Conservation (phyloP, 2,329 filamentous ascomycete genomes). For the Botrytis deweyae region DNA sequence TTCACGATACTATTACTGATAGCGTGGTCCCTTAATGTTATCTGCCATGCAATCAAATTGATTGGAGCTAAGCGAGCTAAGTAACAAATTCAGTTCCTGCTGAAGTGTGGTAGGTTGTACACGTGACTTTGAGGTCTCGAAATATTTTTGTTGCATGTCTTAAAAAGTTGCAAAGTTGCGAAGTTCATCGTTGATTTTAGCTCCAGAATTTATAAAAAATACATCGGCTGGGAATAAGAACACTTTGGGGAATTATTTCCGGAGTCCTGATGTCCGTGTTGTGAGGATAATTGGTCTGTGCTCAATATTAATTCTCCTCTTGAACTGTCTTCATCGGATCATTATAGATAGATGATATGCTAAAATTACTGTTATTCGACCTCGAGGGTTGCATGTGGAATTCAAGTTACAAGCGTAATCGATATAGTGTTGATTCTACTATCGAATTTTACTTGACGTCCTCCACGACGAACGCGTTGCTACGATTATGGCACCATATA, state of each 20-base stretch:
- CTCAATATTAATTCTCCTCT: neutral
- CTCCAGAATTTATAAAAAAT: neutral
- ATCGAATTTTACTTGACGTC: neutral
- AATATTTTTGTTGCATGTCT: neutral
- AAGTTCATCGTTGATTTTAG: neutral
- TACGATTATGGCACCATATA: neutral
- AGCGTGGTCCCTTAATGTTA: neutral
- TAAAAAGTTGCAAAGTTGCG: neutral
- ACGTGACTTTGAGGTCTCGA: neutral
- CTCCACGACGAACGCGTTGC: neutral
- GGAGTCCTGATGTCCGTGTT: neutral
- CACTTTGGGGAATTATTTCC: neutral
- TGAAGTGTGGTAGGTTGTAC: neutral
- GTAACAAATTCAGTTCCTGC: neutral
- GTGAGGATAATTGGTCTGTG: neutral
- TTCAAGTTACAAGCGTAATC: neutral
- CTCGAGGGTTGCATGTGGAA: neutral
- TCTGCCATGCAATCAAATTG: neutral
- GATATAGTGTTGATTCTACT: neutral
- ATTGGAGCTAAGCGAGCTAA: neutral
- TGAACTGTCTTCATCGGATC: neutral
- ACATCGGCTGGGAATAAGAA: neutral
- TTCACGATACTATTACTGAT: neutral
- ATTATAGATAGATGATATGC: neutral
- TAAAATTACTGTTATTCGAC: accelerated